Conservation (phyloP, 2,329 filamentous ascomycete species). For the Elsinoe fawcettii region DNA sequence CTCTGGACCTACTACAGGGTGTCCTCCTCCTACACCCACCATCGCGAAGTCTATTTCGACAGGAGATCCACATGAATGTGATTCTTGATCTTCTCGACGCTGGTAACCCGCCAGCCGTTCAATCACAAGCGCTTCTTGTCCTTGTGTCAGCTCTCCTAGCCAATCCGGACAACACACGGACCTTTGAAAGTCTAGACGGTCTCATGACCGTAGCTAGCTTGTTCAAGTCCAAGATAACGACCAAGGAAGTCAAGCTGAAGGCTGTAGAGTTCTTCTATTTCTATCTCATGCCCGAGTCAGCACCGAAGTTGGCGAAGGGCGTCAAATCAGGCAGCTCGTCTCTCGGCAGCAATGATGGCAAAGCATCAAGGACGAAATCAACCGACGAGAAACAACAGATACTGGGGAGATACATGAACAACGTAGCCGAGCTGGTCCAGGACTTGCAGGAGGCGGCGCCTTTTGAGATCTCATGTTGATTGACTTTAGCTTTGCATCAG, state of each 20-base stretch:
- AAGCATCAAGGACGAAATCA: slow-evolving; percentile 42
- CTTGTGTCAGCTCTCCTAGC: slow-evolving; percentile 85
- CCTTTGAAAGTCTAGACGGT: slow-evolving; percentile 86
- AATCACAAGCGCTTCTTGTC: slow-evolving; percentile 80
- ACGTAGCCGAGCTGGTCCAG: slow-evolving; percentile 75
- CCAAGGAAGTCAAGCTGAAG: slow-evolving; percentile 84
- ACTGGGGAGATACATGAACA: slow-evolving; percentile 68
- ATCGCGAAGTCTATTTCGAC: slow-evolving; percentile 75
- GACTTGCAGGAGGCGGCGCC: slow-evolving; percentile 70
- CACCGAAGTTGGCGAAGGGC: slow-evolving; percentile 32
- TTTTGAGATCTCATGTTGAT: slow-evolving; percentile 41
- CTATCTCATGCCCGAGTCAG: slow-evolving; percentile 90
- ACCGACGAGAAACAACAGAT: slow-evolving; percentile 77
- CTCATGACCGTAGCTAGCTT: slow-evolving; percentile 84
- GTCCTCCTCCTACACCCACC: slow-evolving; percentile 81
- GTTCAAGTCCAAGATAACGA: slow-evolving; percentile 81
- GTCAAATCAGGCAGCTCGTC: slow-evolving; percentile 21
- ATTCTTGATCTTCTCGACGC: slow-evolving; percentile 91
- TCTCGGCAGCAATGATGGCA: slow-evolving; percentile 9
- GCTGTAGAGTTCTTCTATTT: slow-evolving; percentile 98
- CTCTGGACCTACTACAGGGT: slow-evolving; percentile 84
- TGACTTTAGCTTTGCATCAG: background rate
- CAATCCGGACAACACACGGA: slow-evolving; percentile 77
- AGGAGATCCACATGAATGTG: slow-evolving; percentile 93
- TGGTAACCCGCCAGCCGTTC: slow-evolving; percentile 80